These are phyloP conservation scores for Suillus ampliporus DNA, from an alignment of 768 basidiomycete genomes.

Conservation along the genomic window DNA sequence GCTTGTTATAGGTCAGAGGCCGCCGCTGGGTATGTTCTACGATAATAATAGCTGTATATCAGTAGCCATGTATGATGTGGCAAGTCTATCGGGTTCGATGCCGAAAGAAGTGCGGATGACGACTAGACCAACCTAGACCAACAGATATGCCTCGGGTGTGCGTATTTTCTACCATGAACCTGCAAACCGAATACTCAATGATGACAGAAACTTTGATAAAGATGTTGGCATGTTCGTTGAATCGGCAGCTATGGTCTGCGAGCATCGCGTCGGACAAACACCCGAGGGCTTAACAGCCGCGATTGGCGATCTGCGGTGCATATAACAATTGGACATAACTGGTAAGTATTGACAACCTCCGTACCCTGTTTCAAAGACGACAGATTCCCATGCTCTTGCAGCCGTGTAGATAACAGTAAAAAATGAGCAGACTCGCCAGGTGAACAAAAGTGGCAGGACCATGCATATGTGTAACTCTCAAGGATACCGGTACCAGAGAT, in stretches of 20 bases:
- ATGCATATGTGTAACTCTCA: neutral
- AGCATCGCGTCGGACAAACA: neutral
- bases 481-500: neutral
- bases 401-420: neutral
- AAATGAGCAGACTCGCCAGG: neutral
- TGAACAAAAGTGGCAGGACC: neutral
- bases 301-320: neutral
- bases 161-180: neutral
- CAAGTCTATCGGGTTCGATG: neutral
- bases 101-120: neutral
- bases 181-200: neutral
- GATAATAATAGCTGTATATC: neutral
- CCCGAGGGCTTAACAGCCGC: neutral
- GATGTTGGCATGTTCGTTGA: neutral
- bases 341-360: too few relatives aligned
- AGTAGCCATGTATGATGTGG: neutral
- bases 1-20: neutral
- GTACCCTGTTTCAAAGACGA: neutral
- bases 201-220: neutral
- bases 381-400: neutral
- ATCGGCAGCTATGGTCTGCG: neutral
- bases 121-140: neutral
- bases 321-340: neutral
- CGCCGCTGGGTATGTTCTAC: neutral
- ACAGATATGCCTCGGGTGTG: neutral